These are phyloP conservation scores for Auriscalpium microsporum DNA, from an alignment of 768 basidiomycete genomes.

Conservation along the genomic window DNA sequence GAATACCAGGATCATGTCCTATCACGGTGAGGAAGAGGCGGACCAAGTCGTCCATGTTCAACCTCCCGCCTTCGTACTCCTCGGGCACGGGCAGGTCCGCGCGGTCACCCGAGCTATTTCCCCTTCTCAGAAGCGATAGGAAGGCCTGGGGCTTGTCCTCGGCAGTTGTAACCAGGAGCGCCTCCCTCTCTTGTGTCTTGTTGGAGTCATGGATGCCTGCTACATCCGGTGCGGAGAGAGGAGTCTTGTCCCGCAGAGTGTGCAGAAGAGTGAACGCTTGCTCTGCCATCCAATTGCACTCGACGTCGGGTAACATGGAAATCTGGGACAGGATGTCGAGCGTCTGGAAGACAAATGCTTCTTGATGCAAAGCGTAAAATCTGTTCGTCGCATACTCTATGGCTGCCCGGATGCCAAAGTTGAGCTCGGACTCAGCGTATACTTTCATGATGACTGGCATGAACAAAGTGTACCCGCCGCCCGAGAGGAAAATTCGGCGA, in stretches of 20 bases:
- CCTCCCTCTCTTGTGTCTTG: constrained; percentile 59
- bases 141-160: constrained; percentile 71
- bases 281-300: constrained; percentile 44
- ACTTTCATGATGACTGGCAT: constrained; percentile 66
- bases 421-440: constrained; percentile 51
- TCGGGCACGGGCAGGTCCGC: constrained; percentile 38
- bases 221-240: constrained; percentile 39
- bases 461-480: constrained; percentile 65
- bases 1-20: constrained; percentile 59
- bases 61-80: constrained; percentile 47
- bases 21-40: constrained; percentile 73
- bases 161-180: constrained; percentile 56
- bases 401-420: constrained; percentile 51
- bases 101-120: constrained; percentile 19
- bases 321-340: constrained; percentile 55
- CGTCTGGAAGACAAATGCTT: constrained; percentile 67
- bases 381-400: constrained; percentile 66
- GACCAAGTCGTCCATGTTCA: constrained; percentile 58
- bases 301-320: constrained; percentile 38
- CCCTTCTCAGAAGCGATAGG: constrained; percentile 42
- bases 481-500: constrained; percentile 63
- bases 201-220: constrained; percentile 63
- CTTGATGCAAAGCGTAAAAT: constrained; percentile 67
- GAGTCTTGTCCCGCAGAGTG: constrained; percentile 39
- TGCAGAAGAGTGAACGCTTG: constrained; percentile 52